These are phyloP conservation scores for Pseudocercospora eumusae DNA, from an alignment of 2,329 filamentous ascomycete genomes.

Conservation along the genomic window DNA sequence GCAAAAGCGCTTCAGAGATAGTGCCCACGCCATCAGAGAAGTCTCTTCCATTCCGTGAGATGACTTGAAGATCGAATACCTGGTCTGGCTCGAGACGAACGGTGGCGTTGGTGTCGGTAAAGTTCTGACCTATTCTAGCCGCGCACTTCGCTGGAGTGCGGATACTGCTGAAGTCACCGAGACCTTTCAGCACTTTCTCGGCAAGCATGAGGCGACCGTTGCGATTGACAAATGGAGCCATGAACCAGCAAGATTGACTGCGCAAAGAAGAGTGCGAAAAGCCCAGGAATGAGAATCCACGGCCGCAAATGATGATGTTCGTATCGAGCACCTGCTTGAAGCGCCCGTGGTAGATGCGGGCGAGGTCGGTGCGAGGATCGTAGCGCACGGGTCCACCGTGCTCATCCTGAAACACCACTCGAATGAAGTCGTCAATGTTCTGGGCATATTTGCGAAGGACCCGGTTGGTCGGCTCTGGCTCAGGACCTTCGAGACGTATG, in stretches of 20 bases:
- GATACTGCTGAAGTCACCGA: conserved; percentile 57
- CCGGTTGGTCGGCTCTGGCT: conserved; percentile 66
- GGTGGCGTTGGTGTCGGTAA: conserved; percentile 71
- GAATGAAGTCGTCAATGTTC: conserved; percentile 64
- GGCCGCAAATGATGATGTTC: conserved; percentile 65
- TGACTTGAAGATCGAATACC: conserved; percentile 50
- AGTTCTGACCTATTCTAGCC: conserved; percentile 65
- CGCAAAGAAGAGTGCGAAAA: conserved; percentile 79
- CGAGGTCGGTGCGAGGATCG: conserved; percentile 53
- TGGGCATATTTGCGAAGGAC: conserved; percentile 66
- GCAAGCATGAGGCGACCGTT: conserved; percentile 40
- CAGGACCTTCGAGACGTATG: conserved; percentile 49
- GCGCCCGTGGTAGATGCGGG: conserved; percentile 56
- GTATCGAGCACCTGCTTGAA: conserved; percentile 62
- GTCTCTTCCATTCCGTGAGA: conserved; percentile 58
- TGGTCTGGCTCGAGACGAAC: conserved; percentile 51
- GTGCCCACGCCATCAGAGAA: conserved; percentile 83
- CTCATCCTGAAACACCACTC: conserved; percentile 75
- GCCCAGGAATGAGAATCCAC: conserved; percentile 67
- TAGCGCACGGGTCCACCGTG: conserved; percentile 65
- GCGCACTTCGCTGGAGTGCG: conserved; percentile 59
- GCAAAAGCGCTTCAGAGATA: conserved; percentile 62
- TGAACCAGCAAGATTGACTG: conserved; percentile 69
- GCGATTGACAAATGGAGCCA: conserved; percentile 50
- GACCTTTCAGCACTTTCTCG: conserved; percentile 45